Percentiles rank a stretch among this genome's conserved stretches.
Conservation (phyloP, 2,329 filamentous ascomycete genomes). For the Colletotrichum liaoningense region DNA sequence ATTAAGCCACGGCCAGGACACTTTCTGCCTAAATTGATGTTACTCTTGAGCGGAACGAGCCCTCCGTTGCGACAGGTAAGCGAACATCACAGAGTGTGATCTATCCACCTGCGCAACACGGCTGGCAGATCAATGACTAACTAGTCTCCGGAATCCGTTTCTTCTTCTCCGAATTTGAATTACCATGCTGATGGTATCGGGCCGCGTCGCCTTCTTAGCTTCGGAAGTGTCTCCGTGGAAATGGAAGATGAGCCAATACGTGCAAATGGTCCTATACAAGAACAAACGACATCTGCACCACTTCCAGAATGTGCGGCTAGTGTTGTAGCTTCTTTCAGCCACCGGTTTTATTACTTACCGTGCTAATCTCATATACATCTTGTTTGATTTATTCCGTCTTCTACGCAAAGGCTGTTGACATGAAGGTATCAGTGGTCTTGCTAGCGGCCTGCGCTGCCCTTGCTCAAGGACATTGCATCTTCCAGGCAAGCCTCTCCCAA, state of each 20-base stretch:
- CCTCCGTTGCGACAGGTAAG: constrained; percentile 2
- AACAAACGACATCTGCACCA: not conserved
- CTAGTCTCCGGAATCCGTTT: not conserved
- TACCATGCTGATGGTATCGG: not conserved
- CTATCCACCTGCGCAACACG: not conserved
- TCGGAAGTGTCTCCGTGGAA: not conserved
- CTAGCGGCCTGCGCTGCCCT: not conserved
- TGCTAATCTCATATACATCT: not conserved
- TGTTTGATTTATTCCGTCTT: not conserved
- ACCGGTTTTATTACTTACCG: not conserved
- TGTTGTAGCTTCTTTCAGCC: not conserved
- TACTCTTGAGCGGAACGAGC: not conserved
- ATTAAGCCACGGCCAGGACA: not conserved
- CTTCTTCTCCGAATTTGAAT: not conserved
- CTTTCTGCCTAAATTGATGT: constrained; percentile 13
- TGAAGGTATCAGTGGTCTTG: not conserved
- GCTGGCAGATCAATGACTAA: not conserved
- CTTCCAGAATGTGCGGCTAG: not conserved
- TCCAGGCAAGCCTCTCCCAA: constrained; percentile 2
- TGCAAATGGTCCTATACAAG: not conserved
- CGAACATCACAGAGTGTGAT: not conserved
- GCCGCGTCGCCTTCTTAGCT: not conserved
- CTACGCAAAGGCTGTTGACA: not conserved
- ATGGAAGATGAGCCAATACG: not conserved
- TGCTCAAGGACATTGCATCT: constrained; percentile 25